Conservation (phyloP, 2,329 filamentous ascomycete genomes). For the Fusarium hainanense region DNA sequence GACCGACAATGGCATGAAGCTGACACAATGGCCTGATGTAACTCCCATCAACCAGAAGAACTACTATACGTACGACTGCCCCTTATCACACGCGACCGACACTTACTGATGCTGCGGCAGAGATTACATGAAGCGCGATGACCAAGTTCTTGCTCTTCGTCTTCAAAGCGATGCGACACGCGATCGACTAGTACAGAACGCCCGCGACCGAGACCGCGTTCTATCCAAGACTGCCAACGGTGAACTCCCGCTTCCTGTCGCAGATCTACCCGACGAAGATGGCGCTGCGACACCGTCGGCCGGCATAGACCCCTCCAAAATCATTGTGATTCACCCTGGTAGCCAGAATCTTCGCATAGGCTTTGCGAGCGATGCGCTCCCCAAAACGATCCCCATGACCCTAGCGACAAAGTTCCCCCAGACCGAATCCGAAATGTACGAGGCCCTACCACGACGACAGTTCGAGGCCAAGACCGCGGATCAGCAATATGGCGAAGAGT, state of each 20-base stretch:
- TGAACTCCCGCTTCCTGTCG: conserved; percentile 70
- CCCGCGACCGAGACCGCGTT: conserved; percentile 87
- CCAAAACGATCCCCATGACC: conserved; percentile 93
- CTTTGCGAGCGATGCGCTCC: conserved; percentile 93
- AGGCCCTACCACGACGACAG: conserved; percentile 79
- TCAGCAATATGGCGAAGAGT: conserved; percentile 88
- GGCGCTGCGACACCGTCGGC: conserved; percentile 66
- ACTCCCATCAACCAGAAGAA: conserved; percentile 99
- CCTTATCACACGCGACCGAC: background rate
- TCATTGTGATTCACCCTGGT: conserved; percentile 94
- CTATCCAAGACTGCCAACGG: conserved; percentile 79
- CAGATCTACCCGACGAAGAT: conserved; percentile 69
- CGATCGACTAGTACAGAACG: conserved; percentile 84
- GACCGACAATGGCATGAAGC: conserved; percentile 98
- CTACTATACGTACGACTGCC: conserved; percentile 82
- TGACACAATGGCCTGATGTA: conserved; percentile 92
- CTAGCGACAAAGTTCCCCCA: conserved; percentile 82
- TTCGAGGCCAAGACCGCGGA: conserved; percentile 72
- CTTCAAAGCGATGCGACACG: conserved; percentile 88
- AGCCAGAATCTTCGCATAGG: conserved; percentile 96
- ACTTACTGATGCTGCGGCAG: conserved; percentile 58
- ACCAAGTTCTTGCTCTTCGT: conserved; percentile 90
- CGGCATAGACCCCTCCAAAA: conserved; percentile 81
- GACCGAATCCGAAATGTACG: conserved; percentile 86
- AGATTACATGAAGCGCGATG: conserved; percentile 98